Evolutionary conservation across 306 rosid species (phyloP), one percentile per base, ranked within the genome.

Genomic region (Dryas drummondii): DNA sequence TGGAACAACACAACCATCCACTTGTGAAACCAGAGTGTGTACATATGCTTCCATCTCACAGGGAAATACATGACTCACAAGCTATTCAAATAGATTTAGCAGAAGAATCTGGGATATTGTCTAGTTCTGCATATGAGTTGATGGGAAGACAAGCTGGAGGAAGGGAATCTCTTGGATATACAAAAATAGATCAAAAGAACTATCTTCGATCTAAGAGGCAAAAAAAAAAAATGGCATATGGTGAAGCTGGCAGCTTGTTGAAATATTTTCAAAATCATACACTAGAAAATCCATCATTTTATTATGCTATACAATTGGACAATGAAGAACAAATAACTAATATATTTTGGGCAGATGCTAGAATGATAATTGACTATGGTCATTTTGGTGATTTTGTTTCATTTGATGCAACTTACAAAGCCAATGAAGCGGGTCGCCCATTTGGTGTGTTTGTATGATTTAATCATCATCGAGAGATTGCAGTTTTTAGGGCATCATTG

Each of bases 331-430:
- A 47, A 5, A 9, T 66, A 45, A 47, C 55, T n/a, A n/a, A 66
- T 5, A 46, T 19, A 0, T 66, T 66, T 66, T 66, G 56, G 42
- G n/a, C n/a, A 12, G 56, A 46, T 67, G 71, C 42, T 22, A 19
- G 32, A 26, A 45, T 47, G 56, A 67, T 46, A 1, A 42, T 67
- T 47, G 54, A 67, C 14, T 45, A 67, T 47, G 54, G 58, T 1
- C 57, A 68, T 7, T 68, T 68, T 26, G 57, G 72, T 10, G 72
- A 68, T 68, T 19, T 48, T 5, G 72, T 19, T 2, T 22, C 57
- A 5, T 49, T 68, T 49, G 58, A 68, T 19, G 26, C 19, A 49
- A 68, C 72, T 1, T 48, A 68, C 4, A 48, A 7, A 49, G 5
- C n/a, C 11, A 68, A 68, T 6, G n/a, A 47, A 67, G 42, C 13